A percentile compares a stretch with the other conserved stretches of the same genome.
Conservation (phyloP, 148 eudicot genomes). For the Vaccinium vitisidaea region DNA sequence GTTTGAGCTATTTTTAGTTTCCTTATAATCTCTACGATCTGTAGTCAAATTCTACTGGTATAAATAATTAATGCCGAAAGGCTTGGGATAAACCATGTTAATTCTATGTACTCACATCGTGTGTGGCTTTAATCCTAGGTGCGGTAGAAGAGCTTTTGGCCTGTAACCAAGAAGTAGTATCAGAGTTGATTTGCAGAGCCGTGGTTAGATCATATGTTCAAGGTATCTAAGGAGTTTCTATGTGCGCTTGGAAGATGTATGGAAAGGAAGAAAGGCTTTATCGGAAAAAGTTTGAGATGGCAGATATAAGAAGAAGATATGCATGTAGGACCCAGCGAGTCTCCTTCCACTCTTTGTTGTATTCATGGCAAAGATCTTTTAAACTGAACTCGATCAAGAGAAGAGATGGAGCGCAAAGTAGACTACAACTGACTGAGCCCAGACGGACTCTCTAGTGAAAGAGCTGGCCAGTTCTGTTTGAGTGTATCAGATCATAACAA, state of each 20-base stretch:
- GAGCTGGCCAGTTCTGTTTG: background rate
- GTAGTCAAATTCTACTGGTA: background rate
- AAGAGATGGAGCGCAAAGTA: no score
- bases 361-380: no score
- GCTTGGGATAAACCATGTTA: background rate
- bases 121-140: background rate
- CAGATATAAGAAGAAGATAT: no score
- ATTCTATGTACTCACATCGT: background rate
- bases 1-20: background rate
- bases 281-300: no score
- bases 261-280: background rate
- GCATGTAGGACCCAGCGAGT: no score
- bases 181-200: background rate
- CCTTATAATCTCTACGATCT: background rate
- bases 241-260: background rate
- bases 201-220: background rate
- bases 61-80: background rate
- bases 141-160: background rate
- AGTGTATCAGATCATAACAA: background rate
- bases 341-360: no score
- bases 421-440: no score
- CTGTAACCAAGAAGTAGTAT: background rate
- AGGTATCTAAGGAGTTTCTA: background rate
- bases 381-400: no score
- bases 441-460: no score